A percentile compares a stretch with the other conserved stretches of the same genome.
Conservation (phyloP, 2,329 filamentous ascomycete species). For the Epichloe gansuensis region DNA sequence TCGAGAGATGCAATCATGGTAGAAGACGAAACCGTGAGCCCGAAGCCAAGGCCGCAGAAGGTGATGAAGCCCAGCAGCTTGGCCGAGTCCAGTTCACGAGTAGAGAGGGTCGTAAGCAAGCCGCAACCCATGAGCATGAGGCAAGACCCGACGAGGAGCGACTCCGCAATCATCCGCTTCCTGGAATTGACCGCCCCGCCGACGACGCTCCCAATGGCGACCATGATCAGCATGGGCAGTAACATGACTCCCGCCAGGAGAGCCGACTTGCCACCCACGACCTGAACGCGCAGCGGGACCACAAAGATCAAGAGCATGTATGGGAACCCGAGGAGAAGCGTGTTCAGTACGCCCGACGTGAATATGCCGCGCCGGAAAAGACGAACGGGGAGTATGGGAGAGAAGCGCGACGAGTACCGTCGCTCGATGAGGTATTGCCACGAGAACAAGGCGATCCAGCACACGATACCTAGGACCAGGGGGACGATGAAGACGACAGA, state of each 20-base stretch:
- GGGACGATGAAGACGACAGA: conserved; percentile 22
- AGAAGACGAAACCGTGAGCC: conserved; percentile 31
- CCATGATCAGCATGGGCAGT: conserved; percentile 38
- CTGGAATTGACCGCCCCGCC: conserved; percentile 29
- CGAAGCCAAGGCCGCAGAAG: conserved; percentile 41
- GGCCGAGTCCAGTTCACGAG: conserved; percentile 21
- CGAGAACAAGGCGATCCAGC: conserved; percentile 15
- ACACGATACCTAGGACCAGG: conserved; percentile 15
- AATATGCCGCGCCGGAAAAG: conserved; percentile 37
- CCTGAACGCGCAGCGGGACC: conserved; percentile 36
- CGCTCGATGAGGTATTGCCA: conserved; percentile 17
- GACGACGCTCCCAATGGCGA: conserved; percentile 31
- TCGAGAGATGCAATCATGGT: conserved; percentile 33
- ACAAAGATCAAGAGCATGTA: conserved; percentile 36
- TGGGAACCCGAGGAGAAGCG: conserved; percentile 36
- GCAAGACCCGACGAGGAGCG: conserved; percentile 26
- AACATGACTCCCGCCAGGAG: conserved; percentile 37
- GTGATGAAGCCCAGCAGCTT: conserved; percentile 36
- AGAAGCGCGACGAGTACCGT: conserved; percentile 16
- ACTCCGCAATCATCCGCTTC: conserved; percentile 30
- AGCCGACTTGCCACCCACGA: conserved; percentile 33
- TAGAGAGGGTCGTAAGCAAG: conserved; percentile 27
- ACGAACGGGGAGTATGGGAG: conserved; percentile 32
- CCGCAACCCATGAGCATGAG: conserved; percentile 35
- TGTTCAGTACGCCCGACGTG: conserved; percentile 27